phyloP scores from a whole-genome alignment of 1,284 basidiomycete genomes.

The Athelia psychrophila region DNA sequence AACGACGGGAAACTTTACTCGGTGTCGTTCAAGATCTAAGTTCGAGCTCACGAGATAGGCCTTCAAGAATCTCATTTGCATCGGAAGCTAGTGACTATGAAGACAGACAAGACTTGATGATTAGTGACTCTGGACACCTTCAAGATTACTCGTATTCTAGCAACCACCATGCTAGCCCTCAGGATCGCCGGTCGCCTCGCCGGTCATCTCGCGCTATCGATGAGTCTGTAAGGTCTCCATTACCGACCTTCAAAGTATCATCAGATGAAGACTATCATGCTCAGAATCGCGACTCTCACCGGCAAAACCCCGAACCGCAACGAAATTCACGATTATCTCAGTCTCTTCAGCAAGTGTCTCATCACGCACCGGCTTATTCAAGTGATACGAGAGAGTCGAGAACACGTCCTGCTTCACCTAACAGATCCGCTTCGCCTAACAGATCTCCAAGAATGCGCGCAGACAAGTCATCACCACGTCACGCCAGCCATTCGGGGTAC shows the following conservation, averaged over 20 bases:
- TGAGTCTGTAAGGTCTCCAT: background rate
- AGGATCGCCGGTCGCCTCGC: background rate
- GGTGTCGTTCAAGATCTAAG: slow-evolving; percentile 41
- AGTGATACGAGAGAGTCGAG: no score
- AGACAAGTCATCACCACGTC: slow-evolving; percentile 2
- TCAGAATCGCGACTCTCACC: no score
- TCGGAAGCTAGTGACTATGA: slow-evolving; percentile 25
- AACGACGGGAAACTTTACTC: slow-evolving; percentile 38
- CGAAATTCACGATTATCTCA: no score
- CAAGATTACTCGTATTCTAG: slow-evolving; percentile 25
- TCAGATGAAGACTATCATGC: no score
- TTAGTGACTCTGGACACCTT: slow-evolving; percentile 32
- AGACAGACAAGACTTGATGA: slow-evolving; percentile 33
- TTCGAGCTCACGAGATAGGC: background rate
- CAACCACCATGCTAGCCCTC: slow-evolving; percentile 14
- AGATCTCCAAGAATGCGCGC: slow-evolving; percentile 28
- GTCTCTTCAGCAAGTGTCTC: no score
- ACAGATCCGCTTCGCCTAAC: no score
- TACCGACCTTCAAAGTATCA: no score
- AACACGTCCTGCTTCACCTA: no score
- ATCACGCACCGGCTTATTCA: no score
- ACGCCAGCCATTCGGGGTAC: no score
- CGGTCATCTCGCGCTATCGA: background rate
- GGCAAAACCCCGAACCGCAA: no score
- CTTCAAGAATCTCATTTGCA: slow-evolving; percentile 1